A percentile compares a stretch with the other conserved stretches of the same genome.
Evolutionary conservation across 768 basidiomycete genomes (phyloP).

Genomic region (Ramaria sp.): DNA sequence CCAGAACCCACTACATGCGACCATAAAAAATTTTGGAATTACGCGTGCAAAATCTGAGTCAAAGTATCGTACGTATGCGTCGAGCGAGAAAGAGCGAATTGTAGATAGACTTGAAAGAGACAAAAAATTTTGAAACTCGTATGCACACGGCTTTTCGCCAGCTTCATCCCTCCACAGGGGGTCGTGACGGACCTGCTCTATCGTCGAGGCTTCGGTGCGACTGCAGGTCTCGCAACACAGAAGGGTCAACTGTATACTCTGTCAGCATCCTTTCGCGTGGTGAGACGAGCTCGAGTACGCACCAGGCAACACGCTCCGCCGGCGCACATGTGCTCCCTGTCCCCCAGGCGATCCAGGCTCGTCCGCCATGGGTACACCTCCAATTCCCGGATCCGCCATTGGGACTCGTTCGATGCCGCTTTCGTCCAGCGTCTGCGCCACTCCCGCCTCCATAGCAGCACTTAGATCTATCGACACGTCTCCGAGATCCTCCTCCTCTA

Average conservation of each 20-base stretch:
- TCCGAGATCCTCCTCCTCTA: slow-evolving; percentile 79
- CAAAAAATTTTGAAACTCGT: background rate
- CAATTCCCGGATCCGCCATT: slow-evolving; percentile 79
- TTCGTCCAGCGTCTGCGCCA: slow-evolving; percentile 62
- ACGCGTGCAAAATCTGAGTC: background rate
- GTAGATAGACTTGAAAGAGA: slow-evolving; percentile 3
- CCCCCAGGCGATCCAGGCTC: slow-evolving; percentile 48
- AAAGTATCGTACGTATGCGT: slow-evolving; percentile 6
- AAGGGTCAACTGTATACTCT: slow-evolving; percentile 63
- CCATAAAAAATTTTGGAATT: background rate
- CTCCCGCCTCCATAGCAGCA: slow-evolving; percentile 64
- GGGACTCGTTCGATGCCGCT: slow-evolving; percentile 81
- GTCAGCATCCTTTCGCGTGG: background rate
- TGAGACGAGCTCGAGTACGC: slow-evolving; percentile 11
- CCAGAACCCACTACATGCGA: background rate
- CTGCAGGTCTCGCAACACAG: slow-evolving; percentile 79
- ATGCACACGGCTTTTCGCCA: background rate
- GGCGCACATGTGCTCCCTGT: slow-evolving; percentile 72
- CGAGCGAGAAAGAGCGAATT: background rate
- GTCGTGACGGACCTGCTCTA: slow-evolving; percentile 10
- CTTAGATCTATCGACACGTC: slow-evolving; percentile 87
- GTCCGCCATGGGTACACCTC: slow-evolving; percentile 63
- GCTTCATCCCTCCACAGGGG: slow-evolving; percentile 4
- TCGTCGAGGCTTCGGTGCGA: slow-evolving; percentile 78
- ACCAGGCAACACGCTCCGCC: slow-evolving; percentile 94